Evolutionary conservation across 441 rosid genomes (phyloP).

Genomic region (Breynia disticha): DNA sequence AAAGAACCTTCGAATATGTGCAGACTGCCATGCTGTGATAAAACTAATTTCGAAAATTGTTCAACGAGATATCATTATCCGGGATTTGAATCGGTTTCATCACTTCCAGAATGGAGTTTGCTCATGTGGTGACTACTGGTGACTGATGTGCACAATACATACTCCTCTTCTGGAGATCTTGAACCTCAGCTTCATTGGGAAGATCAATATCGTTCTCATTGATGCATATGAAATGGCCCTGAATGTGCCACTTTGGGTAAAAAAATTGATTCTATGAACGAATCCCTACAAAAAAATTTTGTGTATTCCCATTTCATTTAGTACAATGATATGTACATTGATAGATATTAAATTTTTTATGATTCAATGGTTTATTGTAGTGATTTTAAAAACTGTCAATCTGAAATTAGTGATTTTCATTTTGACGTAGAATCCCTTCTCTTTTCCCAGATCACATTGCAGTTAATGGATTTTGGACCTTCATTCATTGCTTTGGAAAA

Average conservation of each 20-base stretch:
- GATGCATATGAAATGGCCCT: constrained; percentile 1
- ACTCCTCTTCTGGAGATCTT: not conserved
- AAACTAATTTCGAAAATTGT: constrained; percentile 56
- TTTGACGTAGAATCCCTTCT: too few relatives aligned
- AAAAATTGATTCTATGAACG: too few relatives aligned
- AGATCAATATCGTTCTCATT: too few relatives aligned
- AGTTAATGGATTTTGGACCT: too few relatives aligned
- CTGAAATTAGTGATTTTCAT: too few relatives aligned
- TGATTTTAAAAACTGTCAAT: not conserved
- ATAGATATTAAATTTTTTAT: not conserved
- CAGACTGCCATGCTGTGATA: constrained; percentile 68
- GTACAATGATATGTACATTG: too few relatives aligned
- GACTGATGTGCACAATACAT: constrained; percentile 17
- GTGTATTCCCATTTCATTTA: too few relatives aligned
- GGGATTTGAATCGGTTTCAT: constrained; percentile 88
- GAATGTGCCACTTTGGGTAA: constrained; percentile 6
- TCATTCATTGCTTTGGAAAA: too few relatives aligned
- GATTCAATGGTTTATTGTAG: too few relatives aligned
- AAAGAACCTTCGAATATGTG: constrained; percentile 71
- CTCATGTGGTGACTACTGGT: constrained; percentile 83
- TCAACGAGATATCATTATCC: constrained; percentile 53
- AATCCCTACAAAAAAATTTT: too few relatives aligned
- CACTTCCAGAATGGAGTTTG: constrained; percentile 62
- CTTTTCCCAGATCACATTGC: too few relatives aligned
- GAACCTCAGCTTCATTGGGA: not conserved